Percentiles rank a stretch among this genome's conserved stretches.
These are phyloP conservation scores for Colletotrichum simmondsii DNA, from an alignment of 2,329 filamentous ascomycete genomes.

Conservation along the genomic window DNA sequence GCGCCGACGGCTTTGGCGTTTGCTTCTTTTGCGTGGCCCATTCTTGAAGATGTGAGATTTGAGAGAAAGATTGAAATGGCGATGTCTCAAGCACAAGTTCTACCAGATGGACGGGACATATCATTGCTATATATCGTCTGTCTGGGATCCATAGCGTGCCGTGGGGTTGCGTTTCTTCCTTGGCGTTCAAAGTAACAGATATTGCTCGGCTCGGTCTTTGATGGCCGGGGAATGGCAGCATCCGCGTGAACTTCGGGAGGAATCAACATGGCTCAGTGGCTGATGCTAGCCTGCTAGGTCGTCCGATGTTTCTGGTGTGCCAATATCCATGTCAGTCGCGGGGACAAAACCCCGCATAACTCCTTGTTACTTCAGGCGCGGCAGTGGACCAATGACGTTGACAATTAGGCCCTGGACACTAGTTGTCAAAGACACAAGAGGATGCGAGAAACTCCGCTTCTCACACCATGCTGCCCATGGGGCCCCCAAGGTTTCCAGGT, in stretches of 20 bases:
- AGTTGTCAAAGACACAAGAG: background rate
- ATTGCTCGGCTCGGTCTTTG: background rate
- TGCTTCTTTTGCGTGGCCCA: background rate
- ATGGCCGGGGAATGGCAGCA: background rate
- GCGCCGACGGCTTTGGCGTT: slow-evolving; percentile 27
- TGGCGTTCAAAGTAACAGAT: background rate
- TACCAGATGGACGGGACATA: background rate
- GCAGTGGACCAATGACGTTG: background rate
- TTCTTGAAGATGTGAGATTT: background rate
- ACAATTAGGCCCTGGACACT: background rate
- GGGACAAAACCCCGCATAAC: background rate
- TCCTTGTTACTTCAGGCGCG: background rate
- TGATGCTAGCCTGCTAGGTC: background rate
- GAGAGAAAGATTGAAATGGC: background rate
- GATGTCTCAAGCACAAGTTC: background rate
- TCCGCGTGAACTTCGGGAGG: background rate
- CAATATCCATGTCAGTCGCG: background rate
- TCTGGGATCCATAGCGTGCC: background rate
- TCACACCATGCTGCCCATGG: background rate
- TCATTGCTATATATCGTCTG: background rate
- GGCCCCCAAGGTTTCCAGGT: background rate
- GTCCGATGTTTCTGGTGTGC: background rate
- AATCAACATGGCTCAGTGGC: background rate
- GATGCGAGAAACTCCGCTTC: background rate
- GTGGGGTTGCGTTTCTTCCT: background rate